A percentile compares a stretch with the other conserved stretches of the same genome.
These are phyloP conservation scores for Pseudonectria buxi DNA, from an alignment of 2,329 filamentous ascomycete species.

Conservation along the genomic window DNA sequence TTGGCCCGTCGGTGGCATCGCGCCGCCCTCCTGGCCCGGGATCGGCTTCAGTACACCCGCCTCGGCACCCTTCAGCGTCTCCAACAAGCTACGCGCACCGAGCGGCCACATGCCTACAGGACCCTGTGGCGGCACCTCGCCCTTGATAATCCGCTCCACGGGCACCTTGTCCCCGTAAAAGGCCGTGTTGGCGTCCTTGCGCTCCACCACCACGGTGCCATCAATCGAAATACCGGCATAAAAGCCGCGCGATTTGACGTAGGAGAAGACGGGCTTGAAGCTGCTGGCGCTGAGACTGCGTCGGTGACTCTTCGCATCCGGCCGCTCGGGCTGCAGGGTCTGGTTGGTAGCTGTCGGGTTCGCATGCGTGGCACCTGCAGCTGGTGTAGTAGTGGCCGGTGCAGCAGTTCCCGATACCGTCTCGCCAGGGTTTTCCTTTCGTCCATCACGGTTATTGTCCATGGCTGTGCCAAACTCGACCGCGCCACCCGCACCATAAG, in stretches of 20 bases:
- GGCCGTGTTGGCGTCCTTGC: constrained; percentile 78
- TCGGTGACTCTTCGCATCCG: constrained; percentile 22
- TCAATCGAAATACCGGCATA: constrained; percentile 84
- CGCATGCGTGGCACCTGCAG: constrained; percentile 1
- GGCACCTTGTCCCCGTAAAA: constrained; percentile 65
- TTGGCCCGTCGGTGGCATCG: no score
- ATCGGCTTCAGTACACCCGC: constrained; percentile 19
- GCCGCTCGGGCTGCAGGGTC: constrained; percentile 19
- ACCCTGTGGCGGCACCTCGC: constrained; percentile 25
- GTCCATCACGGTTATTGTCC: constrained; percentile 17
- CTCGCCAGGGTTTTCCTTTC: constrained; percentile 32
- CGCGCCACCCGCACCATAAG: constrained; percentile 63
- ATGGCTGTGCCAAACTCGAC: constrained; percentile 49
- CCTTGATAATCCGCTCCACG: constrained; percentile 42
- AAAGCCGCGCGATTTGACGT: constrained; percentile 83
- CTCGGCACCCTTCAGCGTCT: constrained; percentile 27
- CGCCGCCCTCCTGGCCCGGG: constrained; percentile 7
- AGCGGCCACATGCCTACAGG: constrained; percentile 25
- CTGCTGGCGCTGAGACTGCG: constrained; percentile 24
- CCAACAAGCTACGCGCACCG: constrained; percentile 24
- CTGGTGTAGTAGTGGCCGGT: not conserved
- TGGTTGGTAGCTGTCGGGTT: constrained; percentile 10
- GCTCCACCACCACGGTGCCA: constrained; percentile 78
- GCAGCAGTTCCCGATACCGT: not conserved
- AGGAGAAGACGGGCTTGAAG: constrained; percentile 47